A percentile compares a stretch with the other conserved stretches of the same genome.
Conservation (phyloP, 2,329 filamentous ascomycete genomes). For the Fusarium sarcochroum region DNA sequence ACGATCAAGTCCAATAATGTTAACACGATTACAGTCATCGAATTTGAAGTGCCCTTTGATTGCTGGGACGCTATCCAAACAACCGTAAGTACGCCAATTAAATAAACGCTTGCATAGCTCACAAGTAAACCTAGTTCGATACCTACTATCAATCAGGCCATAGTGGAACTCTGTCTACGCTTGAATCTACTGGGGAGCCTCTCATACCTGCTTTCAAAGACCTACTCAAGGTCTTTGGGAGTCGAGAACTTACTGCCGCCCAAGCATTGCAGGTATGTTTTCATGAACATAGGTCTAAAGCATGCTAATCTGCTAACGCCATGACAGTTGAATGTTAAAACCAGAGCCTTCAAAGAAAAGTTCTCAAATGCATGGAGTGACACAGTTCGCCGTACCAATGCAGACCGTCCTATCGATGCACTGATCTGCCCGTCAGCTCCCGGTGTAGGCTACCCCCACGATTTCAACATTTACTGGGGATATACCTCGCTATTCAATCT, state of each 20-base stretch:
- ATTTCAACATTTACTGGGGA: slow-evolving; percentile 31
- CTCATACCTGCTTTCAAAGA: slow-evolving; percentile 9
- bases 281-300: accelerated
- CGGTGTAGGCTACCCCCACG: slow-evolving; percentile 10
- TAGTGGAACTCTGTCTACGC: neutral
- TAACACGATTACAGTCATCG: neutral
- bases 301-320: neutral
- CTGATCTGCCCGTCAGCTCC: slow-evolving; percentile 22
- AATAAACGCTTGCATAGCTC: accelerated
- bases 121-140: slow-evolving; percentile 1
- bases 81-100: neutral
- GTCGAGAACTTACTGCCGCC: neutral
- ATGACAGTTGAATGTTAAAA: neutral
- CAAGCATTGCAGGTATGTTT: slow-evolving; percentile 9
- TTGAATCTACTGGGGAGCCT: slow-evolving; percentile 19
- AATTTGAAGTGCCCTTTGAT: slow-evolving; percentile 23
- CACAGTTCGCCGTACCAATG: neutral
- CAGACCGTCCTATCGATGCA: slow-evolving; percentile 2
- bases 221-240: slow-evolving; percentile 11
- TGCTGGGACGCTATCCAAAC: slow-evolving; percentile 16
- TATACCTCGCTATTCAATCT: slow-evolving; percentile 24
- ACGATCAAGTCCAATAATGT: too few relatives aligned
- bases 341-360: neutral
- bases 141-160: slow-evolving; percentile 21
- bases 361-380: slow-evolving; percentile 8